Conservation (phyloP, 2,329 filamentous ascomycete species). For the Pseudogymnoascus pannorum region DNA sequence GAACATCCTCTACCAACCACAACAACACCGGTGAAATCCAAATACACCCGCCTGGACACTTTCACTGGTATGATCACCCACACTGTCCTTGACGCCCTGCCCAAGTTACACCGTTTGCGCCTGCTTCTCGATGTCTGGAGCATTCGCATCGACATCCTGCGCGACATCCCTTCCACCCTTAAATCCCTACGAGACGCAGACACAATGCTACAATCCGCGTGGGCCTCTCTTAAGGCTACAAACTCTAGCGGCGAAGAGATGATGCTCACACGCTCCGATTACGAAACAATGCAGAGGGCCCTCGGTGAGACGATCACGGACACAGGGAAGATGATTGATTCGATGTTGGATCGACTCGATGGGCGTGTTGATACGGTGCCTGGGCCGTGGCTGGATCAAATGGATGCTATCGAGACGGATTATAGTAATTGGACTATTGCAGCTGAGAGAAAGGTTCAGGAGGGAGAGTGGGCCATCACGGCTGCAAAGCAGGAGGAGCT, state of each 20-base stretch:
- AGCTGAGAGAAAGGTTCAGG: constrained; percentile 66
- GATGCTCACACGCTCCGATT: constrained; percentile 16
- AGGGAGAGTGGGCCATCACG: constrained; percentile 48
- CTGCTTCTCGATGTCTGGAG: constrained; percentile 72
- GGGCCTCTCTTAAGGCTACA: constrained; percentile 36
- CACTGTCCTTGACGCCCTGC: constrained; percentile 82
- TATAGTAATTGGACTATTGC: constrained; percentile 76
- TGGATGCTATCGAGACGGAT: constrained; percentile 70
- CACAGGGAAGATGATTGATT: constrained; percentile 69
- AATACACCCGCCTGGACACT: constrained; percentile 73
- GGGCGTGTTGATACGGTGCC: constrained; percentile 78
- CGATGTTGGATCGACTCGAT: constrained; percentile 80
- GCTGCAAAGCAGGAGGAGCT: constrained; percentile 19
- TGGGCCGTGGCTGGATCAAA: constrained; percentile 76
- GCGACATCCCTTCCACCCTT: constrained; percentile 64
- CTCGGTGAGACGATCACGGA: constrained; percentile 63
- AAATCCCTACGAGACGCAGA: constrained; percentile 59
- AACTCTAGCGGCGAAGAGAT: constrained; percentile 9
- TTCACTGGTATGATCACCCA: constrained; percentile 85
- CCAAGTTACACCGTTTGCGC: constrained; percentile 67
- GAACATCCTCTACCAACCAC: constrained; percentile 17
- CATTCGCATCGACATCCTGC: constrained; percentile 65
- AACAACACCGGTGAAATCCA: constrained; percentile 26
- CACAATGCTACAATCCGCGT: constrained; percentile 56
- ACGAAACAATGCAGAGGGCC: constrained; percentile 51